Base-by-base conservation (phyloP, 2,329 filamentous ascomycete genomes). In the Aspergillus melleus region DNA sequence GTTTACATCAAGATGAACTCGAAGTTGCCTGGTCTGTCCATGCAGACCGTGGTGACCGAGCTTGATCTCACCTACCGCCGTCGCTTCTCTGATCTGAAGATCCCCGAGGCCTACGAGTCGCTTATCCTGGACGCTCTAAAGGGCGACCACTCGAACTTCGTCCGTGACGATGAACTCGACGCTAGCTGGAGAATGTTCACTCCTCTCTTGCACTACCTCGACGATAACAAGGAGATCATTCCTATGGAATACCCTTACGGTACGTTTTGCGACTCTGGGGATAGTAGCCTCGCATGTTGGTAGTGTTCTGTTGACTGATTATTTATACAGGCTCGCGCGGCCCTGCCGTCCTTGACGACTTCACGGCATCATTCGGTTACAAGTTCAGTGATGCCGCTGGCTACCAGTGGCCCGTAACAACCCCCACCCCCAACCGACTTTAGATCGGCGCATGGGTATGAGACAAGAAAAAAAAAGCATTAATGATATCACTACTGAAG, bases 1-100 rank as follows among this genome's bases (percentile, higher is more conserved):
- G 93, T 99, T 68, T 99, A 99, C 83, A 96, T 98, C 80, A 99
- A 99, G 88, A 99, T 99, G 95, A 99, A 99, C 89, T 98, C 94
- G 30, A 99, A 99, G 85, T 85, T 99, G 61, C 96, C 95, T 20
- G 95, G 95, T 71, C 84, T 99, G 72, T 98, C 92, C 83, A 99
- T 98, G 93, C 95, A 99, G 84, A 99, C 95, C 12, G 95, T 98
- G 44, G 91, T 97, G 70, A 99, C 95, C 61, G 95, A 99, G 83
- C 90, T 99, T 61, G 95, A 99, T 75, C 87, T 99, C 68, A 99
- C 96, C 65, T 99, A 99, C 84, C 88, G 96, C 76, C 89, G 95
- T 78, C 90, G 96, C 69, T 99, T 99, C 88, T 98, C 95, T 19
- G 95, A 99, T 79, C 87, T 99, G 60, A 99, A 99, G 87, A 99